These are phyloP conservation scores for Saccharum hybrid DNA, from an alignment of 202 grass and related monocot species.

Conservation along the genomic window DNA sequence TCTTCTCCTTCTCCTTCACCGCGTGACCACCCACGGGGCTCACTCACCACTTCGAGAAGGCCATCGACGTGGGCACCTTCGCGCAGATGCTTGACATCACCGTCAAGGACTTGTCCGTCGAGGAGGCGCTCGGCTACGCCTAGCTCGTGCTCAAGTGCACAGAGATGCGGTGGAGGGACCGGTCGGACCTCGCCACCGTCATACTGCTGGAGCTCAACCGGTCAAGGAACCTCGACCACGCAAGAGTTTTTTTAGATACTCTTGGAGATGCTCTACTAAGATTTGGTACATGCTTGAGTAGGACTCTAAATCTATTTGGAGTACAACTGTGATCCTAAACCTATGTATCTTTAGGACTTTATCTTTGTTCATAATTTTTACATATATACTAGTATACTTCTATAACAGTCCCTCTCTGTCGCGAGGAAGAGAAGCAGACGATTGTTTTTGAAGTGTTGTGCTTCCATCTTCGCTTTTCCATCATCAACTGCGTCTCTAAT, in stretches of 20 bases:
- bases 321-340: no score
- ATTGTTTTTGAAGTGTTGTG: no score
- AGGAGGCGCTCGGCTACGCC: slow-evolving; percentile 66
- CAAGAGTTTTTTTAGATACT: background rate
- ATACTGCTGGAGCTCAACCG: slow-evolving; percentile 85
- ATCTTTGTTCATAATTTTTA: no score
- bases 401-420: no score
- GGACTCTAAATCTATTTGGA: no score
- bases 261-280: no score
- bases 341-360: no score
- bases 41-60: slow-evolving; percentile 82
- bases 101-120: slow-evolving; percentile 78
- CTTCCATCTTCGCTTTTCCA: no score
- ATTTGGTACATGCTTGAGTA: no score
- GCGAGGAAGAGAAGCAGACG: no score
- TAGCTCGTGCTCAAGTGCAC: slow-evolving; percentile 85
- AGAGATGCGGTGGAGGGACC: slow-evolving; percentile 76
- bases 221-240: slow-evolving; percentile 77
- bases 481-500: no score
- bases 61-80: slow-evolving; percentile 76
- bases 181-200: slow-evolving; percentile 76
- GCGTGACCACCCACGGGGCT: slow-evolving; percentile 82
- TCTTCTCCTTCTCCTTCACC: slow-evolving; percentile 34
- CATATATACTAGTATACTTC: no score
- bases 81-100: slow-evolving; percentile 71